Conservation (phyloP, 768 basidiomycete species). For the Termitomyces sp. region DNA sequence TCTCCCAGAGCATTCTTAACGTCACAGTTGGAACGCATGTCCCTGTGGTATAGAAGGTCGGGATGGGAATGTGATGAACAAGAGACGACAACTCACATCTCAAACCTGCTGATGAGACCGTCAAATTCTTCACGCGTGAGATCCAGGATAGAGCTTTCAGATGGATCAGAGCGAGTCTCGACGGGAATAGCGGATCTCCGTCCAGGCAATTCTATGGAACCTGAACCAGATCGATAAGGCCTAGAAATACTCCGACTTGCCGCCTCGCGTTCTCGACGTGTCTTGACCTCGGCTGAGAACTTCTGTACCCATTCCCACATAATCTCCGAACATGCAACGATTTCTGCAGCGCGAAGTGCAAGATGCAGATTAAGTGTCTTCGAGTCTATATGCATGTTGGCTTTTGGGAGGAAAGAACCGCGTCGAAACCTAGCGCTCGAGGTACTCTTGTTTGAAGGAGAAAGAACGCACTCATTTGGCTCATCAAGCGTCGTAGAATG, state of each 20-base stretch:
- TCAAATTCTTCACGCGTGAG: conserved; percentile 63
- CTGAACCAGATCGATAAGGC: conserved; percentile 7
- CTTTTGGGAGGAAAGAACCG: conserved; percentile 44
- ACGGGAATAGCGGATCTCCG: conserved; percentile 9
- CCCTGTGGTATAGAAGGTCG: conserved; percentile 31
- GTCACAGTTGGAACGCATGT: conserved; percentile 58
- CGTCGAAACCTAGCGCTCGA: conserved; percentile 10
- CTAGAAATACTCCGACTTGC: background rate
- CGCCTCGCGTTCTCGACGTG: background rate
- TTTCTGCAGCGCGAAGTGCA: conserved; percentile 51
- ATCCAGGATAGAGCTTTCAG: conserved; percentile 33
- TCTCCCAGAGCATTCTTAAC: conserved; percentile 39
- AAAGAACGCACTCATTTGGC: conserved; percentile 33
- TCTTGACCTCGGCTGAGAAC: conserved; percentile 29
- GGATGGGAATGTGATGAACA: background rate
- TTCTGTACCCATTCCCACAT: conserved; percentile 77
- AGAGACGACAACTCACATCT: conserved; percentile 41
- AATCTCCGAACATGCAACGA: conserved; percentile 65
- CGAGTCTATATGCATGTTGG: conserved; percentile 48
- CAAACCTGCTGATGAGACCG: conserved; percentile 47
- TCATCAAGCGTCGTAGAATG: conserved; percentile 40
- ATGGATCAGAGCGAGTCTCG: conserved; percentile 15
- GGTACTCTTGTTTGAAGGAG: conserved; percentile 29
- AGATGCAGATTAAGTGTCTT: conserved; percentile 59
- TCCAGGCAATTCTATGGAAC: conserved; percentile 9